Base-by-base conservation (phyloP, 768 basidiomycete species). In the Paxillus involutus region DNA sequence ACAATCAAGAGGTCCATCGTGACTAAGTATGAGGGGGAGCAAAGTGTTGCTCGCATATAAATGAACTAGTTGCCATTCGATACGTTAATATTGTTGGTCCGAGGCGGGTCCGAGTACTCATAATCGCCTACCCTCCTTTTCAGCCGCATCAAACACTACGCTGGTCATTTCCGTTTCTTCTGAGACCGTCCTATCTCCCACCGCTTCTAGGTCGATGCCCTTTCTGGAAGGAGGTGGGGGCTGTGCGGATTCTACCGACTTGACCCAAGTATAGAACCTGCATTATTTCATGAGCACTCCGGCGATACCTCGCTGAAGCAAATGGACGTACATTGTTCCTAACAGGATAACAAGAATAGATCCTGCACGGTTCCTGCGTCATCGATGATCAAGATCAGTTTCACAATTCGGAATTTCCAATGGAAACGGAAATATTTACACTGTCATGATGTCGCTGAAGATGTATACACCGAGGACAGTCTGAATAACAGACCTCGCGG, bases 401-500 rank as follows among this genome's bases (percentile, higher is more conserved):
- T 32, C 41, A 40, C 10, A 32, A 29, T 7, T 19, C 29, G 26
- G 16, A 43, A 58, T 44, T 33, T 44, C 7, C 26, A 24, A 33
- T 57, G 19, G 3, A 26, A 29, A 37, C 46, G 21, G 4, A 26
- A 26, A 26, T 26, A 78, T 86, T 59, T 71, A 91, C 90, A 76
- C 73, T 2, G 83, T 89, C 41, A 94, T 74, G 54, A 89, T 59
- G 63, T 95, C 92, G 6, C 76, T 73, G 68, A 94, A 93, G 16
- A 91, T 71, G 78, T 79, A 84, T 19, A 91, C 86, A 7, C 89
- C 90, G 21, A 93, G 72, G 36, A 91, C 72, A 14, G 90, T 92
- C 68, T 95, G 92, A 21, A 95, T 74, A 17, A 93, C 92, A 7
- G 89, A 89, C 52, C 88, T 79, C 8, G 87, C 88, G 29, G 91